Evolutionary conservation across 2,329 filamentous ascomycete genomes (phyloP).

Genomic region (Lasiodiplodia sp.): DNA sequence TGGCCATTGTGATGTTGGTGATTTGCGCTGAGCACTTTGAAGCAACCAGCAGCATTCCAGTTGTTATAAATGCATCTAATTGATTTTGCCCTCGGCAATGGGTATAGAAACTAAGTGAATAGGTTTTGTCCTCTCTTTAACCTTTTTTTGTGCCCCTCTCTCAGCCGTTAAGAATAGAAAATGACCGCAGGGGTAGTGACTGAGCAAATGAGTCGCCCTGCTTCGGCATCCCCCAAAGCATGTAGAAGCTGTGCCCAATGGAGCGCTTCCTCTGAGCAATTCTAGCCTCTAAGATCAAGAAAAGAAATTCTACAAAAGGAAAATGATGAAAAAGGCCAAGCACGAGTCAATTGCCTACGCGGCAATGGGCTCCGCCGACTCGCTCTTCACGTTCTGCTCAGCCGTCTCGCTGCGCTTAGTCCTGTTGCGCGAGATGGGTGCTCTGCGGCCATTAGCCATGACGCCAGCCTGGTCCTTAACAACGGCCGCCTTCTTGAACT

Average conservation of each 20-base stretch:
- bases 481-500: conserved; percentile 35
- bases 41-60: neutral
- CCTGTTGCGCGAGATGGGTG: conserved; percentile 27
- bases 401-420: conserved; percentile 27
- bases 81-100: neutral
- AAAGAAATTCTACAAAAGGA: neutral
- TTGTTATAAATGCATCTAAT: neutral
- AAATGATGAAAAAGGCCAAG: neutral
- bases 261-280: neutral
- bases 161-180: neutral
- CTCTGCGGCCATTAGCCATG: conserved; percentile 30
- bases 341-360: neutral
- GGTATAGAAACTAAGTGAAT: neutral
- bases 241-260: neutral
- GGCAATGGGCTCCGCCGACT: conserved; percentile 13
- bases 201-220: neutral
- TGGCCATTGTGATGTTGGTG: no score
- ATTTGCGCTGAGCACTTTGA: neutral
- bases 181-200: neutral
- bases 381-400: conserved; percentile 20
- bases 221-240: neutral
- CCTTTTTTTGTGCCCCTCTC: neutral
- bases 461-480: conserved; percentile 27
- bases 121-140: neutral
- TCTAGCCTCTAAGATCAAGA: neutral